A percentile compares a stretch with the other conserved stretches of the same genome.
phyloP scores from a whole-genome alignment of 768 basidiomycete genomes.

The Amanita pallidorosea region DNA sequence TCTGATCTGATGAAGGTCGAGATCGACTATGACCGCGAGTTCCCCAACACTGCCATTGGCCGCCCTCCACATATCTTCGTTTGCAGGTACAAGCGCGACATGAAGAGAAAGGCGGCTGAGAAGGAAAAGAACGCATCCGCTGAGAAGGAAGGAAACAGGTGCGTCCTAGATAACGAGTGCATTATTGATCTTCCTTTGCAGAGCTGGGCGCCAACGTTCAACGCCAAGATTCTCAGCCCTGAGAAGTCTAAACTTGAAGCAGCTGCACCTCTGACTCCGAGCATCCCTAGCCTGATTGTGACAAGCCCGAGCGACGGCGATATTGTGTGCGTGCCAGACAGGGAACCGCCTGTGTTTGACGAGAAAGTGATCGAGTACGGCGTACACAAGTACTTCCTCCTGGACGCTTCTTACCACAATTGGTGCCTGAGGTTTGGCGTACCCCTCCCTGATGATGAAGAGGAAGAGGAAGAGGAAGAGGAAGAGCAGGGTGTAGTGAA shows the following conservation, averaged over 20 bases:
- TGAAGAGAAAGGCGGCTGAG: not conserved
- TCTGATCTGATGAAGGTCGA: not conserved
- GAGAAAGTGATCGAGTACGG: not conserved
- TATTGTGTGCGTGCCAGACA: not conserved
- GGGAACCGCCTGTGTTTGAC: not conserved
- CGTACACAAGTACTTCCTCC: not conserved
- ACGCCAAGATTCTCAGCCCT: not conserved
- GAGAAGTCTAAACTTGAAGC: not conserved
- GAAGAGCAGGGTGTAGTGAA: not conserved
- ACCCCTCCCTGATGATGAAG: not conserved
- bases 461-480: not conserved
- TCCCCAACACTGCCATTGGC: not conserved
- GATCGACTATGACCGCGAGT: conserved; percentile 3
- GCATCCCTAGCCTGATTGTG: not conserved
- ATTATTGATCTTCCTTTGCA: conserved; percentile 1
- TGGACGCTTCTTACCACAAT: conserved; percentile 1
- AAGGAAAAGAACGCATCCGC: not conserved
- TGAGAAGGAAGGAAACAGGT: not conserved
- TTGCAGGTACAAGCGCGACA: not conserved
- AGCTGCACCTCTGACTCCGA: not conserved
- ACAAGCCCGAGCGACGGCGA: conserved; percentile 2
- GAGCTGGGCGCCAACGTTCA: not conserved
- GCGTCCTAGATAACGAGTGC: not conserved
- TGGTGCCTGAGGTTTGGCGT: not conserved
- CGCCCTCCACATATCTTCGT: not conserved